Conservation (phyloP, 1,284 basidiomycete species). For the Leccinum insolens region DNA sequence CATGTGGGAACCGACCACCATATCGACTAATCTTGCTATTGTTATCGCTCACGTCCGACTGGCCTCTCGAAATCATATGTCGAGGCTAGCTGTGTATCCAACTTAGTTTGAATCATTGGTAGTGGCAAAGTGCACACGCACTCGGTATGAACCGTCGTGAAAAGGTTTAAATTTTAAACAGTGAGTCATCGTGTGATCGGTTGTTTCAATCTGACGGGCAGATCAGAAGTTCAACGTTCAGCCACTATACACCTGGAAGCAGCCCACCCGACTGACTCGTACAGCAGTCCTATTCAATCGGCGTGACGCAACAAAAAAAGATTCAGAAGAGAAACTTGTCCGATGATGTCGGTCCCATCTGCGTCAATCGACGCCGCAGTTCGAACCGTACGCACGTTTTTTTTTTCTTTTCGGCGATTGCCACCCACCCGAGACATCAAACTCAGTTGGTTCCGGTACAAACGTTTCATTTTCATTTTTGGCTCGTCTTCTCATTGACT, state of each 20-base stretch:
- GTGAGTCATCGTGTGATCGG: conserved; percentile 7
- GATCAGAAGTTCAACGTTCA: conserved; percentile 7
- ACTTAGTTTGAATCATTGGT: not conserved
- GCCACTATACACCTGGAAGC: conserved; percentile 1
- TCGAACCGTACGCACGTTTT: not conserved
- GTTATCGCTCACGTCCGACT: not conserved
- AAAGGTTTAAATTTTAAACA: conserved; percentile 6
- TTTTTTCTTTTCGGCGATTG: not conserved
- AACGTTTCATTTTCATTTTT: conserved; percentile 2
- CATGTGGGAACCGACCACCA: not conserved
- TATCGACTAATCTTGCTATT: not conserved
- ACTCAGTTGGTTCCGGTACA: not conserved
- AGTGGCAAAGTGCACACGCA: not conserved
- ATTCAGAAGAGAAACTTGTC: conserved; percentile 5
- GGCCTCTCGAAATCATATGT: not conserved
- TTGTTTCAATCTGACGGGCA: conserved; percentile 14
- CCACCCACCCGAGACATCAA: not conserved
- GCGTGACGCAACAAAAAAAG: not conserved
- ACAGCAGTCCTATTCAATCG: not conserved
- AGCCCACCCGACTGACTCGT: not conserved
- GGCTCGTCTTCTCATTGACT: not conserved
- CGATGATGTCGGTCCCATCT: conserved; percentile 11
- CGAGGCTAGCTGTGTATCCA: not conserved
- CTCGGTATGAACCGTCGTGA: not conserved
- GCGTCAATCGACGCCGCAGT: not conserved